Evolutionary conservation across 345 rosid species (phyloP), one percentile per base, ranked within the genome.

Genomic region (Citrus trifoliata): DNA sequence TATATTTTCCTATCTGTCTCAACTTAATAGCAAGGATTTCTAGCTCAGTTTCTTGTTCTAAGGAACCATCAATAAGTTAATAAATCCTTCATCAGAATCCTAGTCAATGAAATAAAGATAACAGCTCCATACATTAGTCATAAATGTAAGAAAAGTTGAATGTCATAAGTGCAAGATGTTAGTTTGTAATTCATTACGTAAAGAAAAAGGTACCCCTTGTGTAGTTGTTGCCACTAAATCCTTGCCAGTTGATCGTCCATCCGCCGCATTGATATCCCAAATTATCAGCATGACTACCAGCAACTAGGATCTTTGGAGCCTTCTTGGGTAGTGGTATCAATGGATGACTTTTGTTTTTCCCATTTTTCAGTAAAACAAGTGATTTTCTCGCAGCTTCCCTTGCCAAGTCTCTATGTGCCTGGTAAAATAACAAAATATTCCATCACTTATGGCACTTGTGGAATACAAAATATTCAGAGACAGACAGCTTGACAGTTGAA

Each of bases 191-290:
- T 28, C 27, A 38, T 25, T 40, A 21, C 33, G 66, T 25, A 56
- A 61, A 46, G 13, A 63, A 72, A 28, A 73, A 76, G 76, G 22
- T 88, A 93, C 98, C 99, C 51, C 88, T 83, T 12, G 97, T 94
- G 51, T 73, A 58, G 72, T 87, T 89, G 86, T 94, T 92, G 79
- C 97, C 98, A 40, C 80, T 77, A 73, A 85, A 86, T 67, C 97
- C 99, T 88, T 91, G 99, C 97, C 98, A 96, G 19, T 74, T 82
- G 38, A 96, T 93, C 27, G 99, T 91, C 99, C 99, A 96, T 58
- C 99, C 99, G 74, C 99, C 99, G 82, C 97, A 94, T 48, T 96
- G 99, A 85, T 89, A 94, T 61, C 99, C 99, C 76, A 96, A 90
- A 84, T 96, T 89, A 80, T 94, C 94, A 75, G 99, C 97, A 69